phyloP scores from a whole-genome alignment of 2,329 filamentous ascomycete species.

The Pseudonectria buxi region DNA sequence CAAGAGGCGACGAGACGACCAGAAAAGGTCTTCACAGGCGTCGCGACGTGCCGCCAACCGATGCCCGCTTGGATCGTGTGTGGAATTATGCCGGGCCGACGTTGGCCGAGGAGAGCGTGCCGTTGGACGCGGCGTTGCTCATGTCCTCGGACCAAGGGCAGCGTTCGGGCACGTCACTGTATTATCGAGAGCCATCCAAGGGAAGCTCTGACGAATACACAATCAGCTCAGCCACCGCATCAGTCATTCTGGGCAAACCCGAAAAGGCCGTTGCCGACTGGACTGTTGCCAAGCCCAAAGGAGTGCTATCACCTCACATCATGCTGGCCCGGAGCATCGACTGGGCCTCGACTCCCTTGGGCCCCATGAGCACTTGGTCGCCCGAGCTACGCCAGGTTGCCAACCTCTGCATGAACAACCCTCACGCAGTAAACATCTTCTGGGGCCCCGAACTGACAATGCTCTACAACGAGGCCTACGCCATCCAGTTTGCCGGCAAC shows the following conservation, averaged over 20 bases:
- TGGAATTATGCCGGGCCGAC: background rate
- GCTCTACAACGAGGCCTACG: slow-evolving; percentile 57
- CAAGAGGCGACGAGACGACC: background rate
- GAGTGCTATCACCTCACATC: slow-evolving; percentile 24
- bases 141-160: no score
- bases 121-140: background rate
- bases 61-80: background rate
- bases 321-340: slow-evolving; percentile 28
- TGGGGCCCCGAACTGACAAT: slow-evolving; percentile 56
- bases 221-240: slow-evolving; percentile 20
- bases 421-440: slow-evolving; percentile 46
- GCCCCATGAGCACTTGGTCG: slow-evolving; percentile 37
- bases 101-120: background rate
- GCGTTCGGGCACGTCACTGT: no score
- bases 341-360: slow-evolving; percentile 38
- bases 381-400: slow-evolving; percentile 36
- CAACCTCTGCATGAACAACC: slow-evolving; percentile 32
- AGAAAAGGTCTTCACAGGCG: background rate
- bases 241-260: slow-evolving; percentile 22
- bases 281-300: slow-evolving; percentile 24
- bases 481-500: slow-evolving; percentile 50
- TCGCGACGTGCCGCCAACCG: background rate
- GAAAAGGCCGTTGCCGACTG: slow-evolving; percentile 31
- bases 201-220: slow-evolving; percentile 23
- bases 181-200: slow-evolving; percentile 6